phyloP scores from a whole-genome alignment of 2,329 filamentous ascomycete species.

The Aspergillus fructus region DNA sequence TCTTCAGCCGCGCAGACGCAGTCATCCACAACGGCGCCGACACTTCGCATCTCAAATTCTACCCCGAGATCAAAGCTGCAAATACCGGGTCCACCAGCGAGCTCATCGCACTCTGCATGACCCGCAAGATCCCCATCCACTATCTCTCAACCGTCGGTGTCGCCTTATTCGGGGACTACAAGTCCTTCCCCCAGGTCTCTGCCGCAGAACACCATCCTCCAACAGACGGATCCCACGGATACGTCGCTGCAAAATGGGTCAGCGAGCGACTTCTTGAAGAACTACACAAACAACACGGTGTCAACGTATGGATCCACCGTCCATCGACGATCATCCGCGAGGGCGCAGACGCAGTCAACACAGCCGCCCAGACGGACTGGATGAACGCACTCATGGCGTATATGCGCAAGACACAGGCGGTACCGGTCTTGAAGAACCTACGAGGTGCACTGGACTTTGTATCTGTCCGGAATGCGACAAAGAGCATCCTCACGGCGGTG shows the following conservation, averaged over 20 bases:
- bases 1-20: slow-evolving; percentile 39
- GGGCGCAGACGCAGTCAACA: not conserved
- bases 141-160: slow-evolving; percentile 33
- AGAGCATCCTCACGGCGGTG: not conserved
- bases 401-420: not conserved
- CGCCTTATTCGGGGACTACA: slow-evolving; percentile 25
- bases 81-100: slow-evolving; percentile 29
- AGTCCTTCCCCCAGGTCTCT: slow-evolving; percentile 18
- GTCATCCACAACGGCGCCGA: slow-evolving; percentile 58
- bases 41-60: slow-evolving; percentile 29
- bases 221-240: slow-evolving; percentile 35
- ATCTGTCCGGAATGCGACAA: not conserved
- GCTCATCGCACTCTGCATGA: slow-evolving; percentile 20
- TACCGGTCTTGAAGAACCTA: not conserved
- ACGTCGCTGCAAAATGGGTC: slow-evolving; percentile 40
- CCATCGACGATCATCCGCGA: not conserved
- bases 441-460: not conserved
- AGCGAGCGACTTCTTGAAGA: slow-evolving; percentile 40
- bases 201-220: slow-evolving; percentile 14
- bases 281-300: not conserved
- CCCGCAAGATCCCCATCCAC: slow-evolving; percentile 27
- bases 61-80: slow-evolving; percentile 21
- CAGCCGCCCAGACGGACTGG: not conserved
- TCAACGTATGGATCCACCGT: slow-evolving; percentile 24
- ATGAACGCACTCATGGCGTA: not conserved